Base-by-base conservation (phyloP, 2,329 filamentous ascomycete species). In the Clonostachys byssicola region DNA sequence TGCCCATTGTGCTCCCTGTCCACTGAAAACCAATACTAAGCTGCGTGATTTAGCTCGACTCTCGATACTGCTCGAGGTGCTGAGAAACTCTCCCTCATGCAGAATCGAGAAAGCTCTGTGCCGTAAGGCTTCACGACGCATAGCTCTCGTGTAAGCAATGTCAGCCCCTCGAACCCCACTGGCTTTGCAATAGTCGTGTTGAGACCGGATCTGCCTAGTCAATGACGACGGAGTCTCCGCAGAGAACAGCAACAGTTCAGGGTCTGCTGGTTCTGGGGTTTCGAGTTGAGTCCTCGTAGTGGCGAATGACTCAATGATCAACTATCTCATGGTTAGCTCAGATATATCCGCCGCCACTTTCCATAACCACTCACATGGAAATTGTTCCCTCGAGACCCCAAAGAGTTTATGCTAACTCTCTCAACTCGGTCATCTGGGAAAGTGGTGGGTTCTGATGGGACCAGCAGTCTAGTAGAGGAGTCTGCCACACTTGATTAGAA, bases 361-460 rank as follows among this genome's bases (percentile, higher is more conserved):
- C 23, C 10, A 4, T 10, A 8, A 10, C 23, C 4, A 30, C 23
- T 30, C 4, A 30, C 23, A 30, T 30, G 23, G 23, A 30, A 30
- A 30, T 10, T 30, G 23, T 30, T 30, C 23, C 23, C 23, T 30
- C 10, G 23, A 30, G 38, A 40, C 3, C 66, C 64, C 47, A 64
- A 69, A 10, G 52, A 59, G 48, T 65, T 65, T 16, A 68, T 53
- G 43, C 57, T 59, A 9, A 60, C 53, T 12, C 61, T 49, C 13
- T 56, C 49, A 2, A 10, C 10, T 5, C 54, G 49, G 18, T 50
- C 50, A 13, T 34, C 5, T 0, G 60, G 60, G 50, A 52, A 63
- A 7, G 52, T 50, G 0, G 45, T 49, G 1, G 55, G 47, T 40
- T 51, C 42, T 2, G 44, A 36, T 0, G 58, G 56, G 0, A 66